Base-by-base conservation (phyloP, 2,329 filamentous ascomycete species). In the Fusarium foetens region DNA sequence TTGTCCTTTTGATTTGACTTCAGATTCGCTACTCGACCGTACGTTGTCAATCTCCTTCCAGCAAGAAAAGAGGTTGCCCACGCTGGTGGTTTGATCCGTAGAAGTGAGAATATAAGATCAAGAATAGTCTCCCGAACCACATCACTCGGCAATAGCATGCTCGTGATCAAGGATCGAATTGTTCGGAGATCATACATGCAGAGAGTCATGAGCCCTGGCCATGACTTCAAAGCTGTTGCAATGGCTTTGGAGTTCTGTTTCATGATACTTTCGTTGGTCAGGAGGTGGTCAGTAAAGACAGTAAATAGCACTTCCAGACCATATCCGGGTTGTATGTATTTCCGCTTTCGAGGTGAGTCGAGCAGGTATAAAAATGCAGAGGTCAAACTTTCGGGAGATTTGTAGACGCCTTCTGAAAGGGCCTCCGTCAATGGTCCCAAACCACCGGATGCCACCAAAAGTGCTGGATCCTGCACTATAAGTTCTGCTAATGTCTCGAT, bases 51-150 rank as follows among this genome's bases (percentile, higher is more conserved):
- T 66, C 97, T 88, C 72, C 96, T 90, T 12, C 96, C 97, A 39
- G 97, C 96, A 51, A 99, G 88, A 80, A 97, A 99, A 1, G 95
- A 97, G 0, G 94, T 95, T 12, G 96, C 97, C 96, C 96, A 99
- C 8, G 13, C 94, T 91, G 46, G 96, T 91, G 65, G 95, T 51
- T 98, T 98, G 78, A 99, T 98, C 39, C 95, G 91, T 57, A 99
- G 82, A 6, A 92, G 80, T 1, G 87, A 87, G 77, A 97, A 98
- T 23, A 99, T 83, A 17, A 99, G 85, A 79, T 99, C 96, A 68
- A 99, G 87, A 23, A 98, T 90, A 2, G 95, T 92, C 78, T 97
- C 94, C 53, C 88, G 84, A 52, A 91, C 86, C 1, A 81, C 79
- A 10, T 86, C 81, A 59, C 85, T 88, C 1, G 90, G 89, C 14